Base-by-base conservation (phyloP, 1,284 basidiomycete genomes). In the Tranzscheliella williamsii region DNA sequence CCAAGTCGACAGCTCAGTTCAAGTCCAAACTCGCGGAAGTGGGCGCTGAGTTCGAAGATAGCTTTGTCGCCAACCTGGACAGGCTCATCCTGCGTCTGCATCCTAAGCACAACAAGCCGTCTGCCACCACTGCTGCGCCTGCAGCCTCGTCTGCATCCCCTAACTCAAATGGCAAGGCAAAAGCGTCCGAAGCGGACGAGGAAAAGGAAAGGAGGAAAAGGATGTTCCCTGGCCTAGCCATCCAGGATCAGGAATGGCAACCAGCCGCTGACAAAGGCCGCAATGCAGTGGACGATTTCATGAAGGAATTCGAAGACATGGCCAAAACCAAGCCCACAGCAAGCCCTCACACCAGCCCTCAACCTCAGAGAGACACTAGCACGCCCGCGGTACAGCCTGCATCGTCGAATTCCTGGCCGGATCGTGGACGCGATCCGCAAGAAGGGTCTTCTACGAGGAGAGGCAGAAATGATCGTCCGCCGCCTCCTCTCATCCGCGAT, bases 81-180 rank as follows among this genome's bases (percentile, higher is more conserved):
- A 87, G 95, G 23, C 84, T 97, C 53, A 91, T 99, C 68, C 84
- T 94, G 41, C 89, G 85, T 54, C 85, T 97, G 83, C 95, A 99
- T 73, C 95, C 94, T 0, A 96, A 93, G 72, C 88, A 97, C 82
- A 73, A 67, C 45, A 67, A 67, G 39, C 38, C 50, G 15, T 11
- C 40, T 1, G n/a, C n/a, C n/a, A n/a, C n/a, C n/a, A n/a, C n/a
- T n/a, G n/a, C n/a, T n/a, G n/a, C n/a, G n/a, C n/a, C n/a, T n/a
- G 51, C 60, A 5, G 40, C 53, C 4, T 24, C 51, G 20, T 15
- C 42, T 24, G 18, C 51, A 13, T 6, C 33, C n/a, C 24, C 38
- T 15, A 37, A 43, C 26, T 35, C 27, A 81, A 16, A 83, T 83
- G 52, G 37, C 15, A 66, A 82, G 81, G 42, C 82, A 78, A 22